Conservation (phyloP, 2,329 filamentous ascomycete genomes). For the Diaporthe citrichinensis region DNA sequence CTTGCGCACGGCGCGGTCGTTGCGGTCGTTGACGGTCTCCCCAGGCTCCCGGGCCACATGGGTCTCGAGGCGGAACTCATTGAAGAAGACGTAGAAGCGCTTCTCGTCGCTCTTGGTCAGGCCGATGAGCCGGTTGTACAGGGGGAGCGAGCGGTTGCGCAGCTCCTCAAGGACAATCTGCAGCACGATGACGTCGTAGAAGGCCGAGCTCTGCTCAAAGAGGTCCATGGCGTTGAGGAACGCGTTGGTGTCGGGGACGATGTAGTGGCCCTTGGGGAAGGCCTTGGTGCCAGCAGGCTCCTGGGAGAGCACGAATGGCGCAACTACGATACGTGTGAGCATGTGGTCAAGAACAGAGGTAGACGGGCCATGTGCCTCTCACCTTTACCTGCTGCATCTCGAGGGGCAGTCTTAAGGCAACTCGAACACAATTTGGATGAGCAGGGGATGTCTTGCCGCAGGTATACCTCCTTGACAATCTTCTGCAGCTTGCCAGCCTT, state of each 20-base stretch:
- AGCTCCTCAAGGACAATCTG: slow-evolving; percentile 98
- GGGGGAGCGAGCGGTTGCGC: slow-evolving; percentile 90
- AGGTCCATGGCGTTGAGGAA: slow-evolving; percentile 96
- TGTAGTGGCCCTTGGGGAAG: slow-evolving; percentile 91
- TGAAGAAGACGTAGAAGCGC: slow-evolving; percentile 98
- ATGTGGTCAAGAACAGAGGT: not conserved
- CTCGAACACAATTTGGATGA: slow-evolving; percentile 88
- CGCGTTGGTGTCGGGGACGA: slow-evolving; percentile 96
- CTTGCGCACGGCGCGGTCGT: slow-evolving; percentile 89
- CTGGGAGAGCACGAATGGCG: slow-evolving; percentile 89
- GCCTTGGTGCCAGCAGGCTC: slow-evolving; percentile 86
- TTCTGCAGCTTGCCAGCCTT: slow-evolving; percentile 98
- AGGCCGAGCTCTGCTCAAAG: slow-evolving; percentile 91
- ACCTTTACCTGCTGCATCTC: slow-evolving; percentile 85
- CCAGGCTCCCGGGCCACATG: slow-evolving; percentile 81
- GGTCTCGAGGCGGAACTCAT: slow-evolving; percentile 95
- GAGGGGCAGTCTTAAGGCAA: slow-evolving; percentile 82
- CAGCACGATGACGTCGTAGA: slow-evolving; percentile 96
- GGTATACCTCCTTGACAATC: slow-evolving; percentile 96
- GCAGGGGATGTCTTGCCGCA: slow-evolving; percentile 97
- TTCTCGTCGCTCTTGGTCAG: slow-evolving; percentile 97
- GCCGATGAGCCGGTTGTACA: slow-evolving; percentile 93
- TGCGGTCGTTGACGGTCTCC: slow-evolving; percentile 96
- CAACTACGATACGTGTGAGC: slow-evolving; percentile 64
- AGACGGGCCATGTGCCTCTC: slow-evolving; percentile 58